A percentile compares a stretch with the other conserved stretches of the same genome.
Evolutionary conservation across 352 stramenopile species (phyloP).

Genomic region (Globisporangium spinosum): DNA sequence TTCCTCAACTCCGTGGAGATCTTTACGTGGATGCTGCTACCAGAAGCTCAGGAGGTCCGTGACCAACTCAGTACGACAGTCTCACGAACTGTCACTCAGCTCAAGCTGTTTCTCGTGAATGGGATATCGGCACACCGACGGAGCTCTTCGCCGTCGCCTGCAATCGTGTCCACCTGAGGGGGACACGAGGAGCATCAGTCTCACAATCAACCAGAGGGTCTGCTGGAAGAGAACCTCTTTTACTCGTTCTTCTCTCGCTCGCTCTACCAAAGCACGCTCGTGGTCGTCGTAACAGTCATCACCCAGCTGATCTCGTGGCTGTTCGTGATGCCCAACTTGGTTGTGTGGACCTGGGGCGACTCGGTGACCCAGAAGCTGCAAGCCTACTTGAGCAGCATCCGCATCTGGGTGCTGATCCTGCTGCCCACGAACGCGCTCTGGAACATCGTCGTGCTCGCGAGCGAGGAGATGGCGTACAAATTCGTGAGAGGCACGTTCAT

Average conservation of each 20-base stretch:
- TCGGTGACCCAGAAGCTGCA: conserved; percentile 32
- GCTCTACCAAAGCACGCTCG: conserved; percentile 34
- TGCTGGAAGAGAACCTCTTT: background rate
- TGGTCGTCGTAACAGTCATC: conserved; percentile 27
- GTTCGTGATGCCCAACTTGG: conserved; percentile 44
- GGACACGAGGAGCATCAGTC: background rate
- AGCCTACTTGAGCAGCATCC: conserved; percentile 34
- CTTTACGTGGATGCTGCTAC: conserved; percentile 20
- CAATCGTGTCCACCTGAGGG: conserved; percentile 3
- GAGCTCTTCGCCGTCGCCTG: background rate
- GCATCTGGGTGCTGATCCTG: conserved; percentile 35
- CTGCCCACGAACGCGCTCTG: conserved; percentile 31
- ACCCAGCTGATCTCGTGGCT: conserved; percentile 46
- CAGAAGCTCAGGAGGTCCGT: background rate
- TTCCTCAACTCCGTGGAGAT: conserved; percentile 13
- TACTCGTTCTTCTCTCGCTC: conserved; percentile 25
- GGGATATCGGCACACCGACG: background rate
- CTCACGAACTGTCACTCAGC: background rate
- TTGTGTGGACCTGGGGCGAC: conserved; percentile 40
- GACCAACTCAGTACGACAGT: conserved; percentile 14
- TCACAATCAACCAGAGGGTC: background rate
- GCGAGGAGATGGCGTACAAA: conserved; percentile 32
- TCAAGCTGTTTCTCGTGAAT: background rate
- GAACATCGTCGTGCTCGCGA: conserved; percentile 26
- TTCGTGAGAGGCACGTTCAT: conserved; percentile 22